Evolutionary conservation across 371 early-diverging fungal species (phyloP).

Genomic region (Mortierella sp.): DNA sequence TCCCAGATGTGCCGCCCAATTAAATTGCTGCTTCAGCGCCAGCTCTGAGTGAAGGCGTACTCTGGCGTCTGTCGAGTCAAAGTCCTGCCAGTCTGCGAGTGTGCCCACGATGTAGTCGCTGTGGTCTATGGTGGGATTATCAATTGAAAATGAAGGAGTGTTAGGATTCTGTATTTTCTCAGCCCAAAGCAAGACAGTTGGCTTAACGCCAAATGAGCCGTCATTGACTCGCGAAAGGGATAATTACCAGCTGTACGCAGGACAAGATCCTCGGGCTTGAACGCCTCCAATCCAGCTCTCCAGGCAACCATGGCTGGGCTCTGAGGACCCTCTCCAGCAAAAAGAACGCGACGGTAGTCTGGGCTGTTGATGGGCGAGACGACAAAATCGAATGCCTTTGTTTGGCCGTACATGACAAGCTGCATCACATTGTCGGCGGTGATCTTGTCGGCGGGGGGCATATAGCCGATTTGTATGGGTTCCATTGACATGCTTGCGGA

Average conservation of each 20-base stretch:
- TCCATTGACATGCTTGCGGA: conserved; percentile 26
- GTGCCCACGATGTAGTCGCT: conserved; percentile 67
- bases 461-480: conserved; percentile 42
- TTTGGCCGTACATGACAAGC: conserved; percentile 62
- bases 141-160: not conserved
- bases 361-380: conserved; percentile 71
- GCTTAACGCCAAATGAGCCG: not conserved
- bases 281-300: conserved; percentile 52
- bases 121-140: conserved; percentile 53
- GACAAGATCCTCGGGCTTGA: conserved; percentile 45
- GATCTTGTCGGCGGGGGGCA: conserved; percentile 39
- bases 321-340: conserved; percentile 35
- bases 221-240: not conserved
- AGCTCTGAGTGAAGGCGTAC: conserved; percentile 71
- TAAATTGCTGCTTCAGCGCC: conserved; percentile 77
- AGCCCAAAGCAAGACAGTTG: not conserved
- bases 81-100: conserved; percentile 71
- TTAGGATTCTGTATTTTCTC: too few relatives aligned
- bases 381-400: conserved; percentile 72
- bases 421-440: conserved; percentile 57
- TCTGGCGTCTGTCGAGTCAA: conserved; percentile 68
- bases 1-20: conserved; percentile 83
- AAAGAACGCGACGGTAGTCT: conserved; percentile 64
- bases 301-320: conserved; percentile 30
- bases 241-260: conserved; percentile 43